Percentiles rank a stretch among this genome's conserved stretches.
These are phyloP conservation scores for Harrya chromipes DNA, from an alignment of 768 basidiomycete species.

Conservation along the genomic window DNA sequence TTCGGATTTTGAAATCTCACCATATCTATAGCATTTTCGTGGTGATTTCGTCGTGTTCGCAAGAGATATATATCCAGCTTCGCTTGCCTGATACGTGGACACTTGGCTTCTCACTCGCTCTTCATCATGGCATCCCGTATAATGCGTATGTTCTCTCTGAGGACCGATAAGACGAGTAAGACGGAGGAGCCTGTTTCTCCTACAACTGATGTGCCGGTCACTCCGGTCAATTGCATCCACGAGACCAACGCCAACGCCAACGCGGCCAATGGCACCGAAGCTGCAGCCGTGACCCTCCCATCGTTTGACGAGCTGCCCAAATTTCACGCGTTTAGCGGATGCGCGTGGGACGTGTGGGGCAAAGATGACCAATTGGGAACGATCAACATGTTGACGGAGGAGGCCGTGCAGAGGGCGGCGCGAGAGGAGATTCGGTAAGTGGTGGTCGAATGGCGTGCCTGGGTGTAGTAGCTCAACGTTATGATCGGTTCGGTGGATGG, in stretches of 20 bases:
- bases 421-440: slow-evolving; percentile 56
- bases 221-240: neutral
- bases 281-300: slow-evolving; percentile 23
- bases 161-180: neutral
- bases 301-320: slow-evolving; percentile 48
- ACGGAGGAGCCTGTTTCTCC: too few species aligned
- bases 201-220: neutral
- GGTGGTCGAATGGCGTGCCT: neutral
- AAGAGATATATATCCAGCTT: slow-evolving; percentile 3
- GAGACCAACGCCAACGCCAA: neutral
- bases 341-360: slow-evolving; percentile 71
- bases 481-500: neutral
- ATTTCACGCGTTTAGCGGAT: slow-evolving; percentile 46
- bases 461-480: neutral
- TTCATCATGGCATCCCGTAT: slow-evolving; percentile 14
- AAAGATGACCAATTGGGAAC: slow-evolving; percentile 64
- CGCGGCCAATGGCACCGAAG: slow-evolving; percentile 5
- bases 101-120: neutral
- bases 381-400: slow-evolving; percentile 60
- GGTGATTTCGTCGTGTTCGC: neutral
- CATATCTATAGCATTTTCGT: slow-evolving; percentile 1
- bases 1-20: neutral
- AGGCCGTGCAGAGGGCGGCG: slow-evolving; percentile 57
- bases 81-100: neutral
- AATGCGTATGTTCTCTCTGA: slow-evolving; percentile 16